Base-by-base conservation (phyloP, 331 rosid genomes). In the Arachis monticola region DNA sequence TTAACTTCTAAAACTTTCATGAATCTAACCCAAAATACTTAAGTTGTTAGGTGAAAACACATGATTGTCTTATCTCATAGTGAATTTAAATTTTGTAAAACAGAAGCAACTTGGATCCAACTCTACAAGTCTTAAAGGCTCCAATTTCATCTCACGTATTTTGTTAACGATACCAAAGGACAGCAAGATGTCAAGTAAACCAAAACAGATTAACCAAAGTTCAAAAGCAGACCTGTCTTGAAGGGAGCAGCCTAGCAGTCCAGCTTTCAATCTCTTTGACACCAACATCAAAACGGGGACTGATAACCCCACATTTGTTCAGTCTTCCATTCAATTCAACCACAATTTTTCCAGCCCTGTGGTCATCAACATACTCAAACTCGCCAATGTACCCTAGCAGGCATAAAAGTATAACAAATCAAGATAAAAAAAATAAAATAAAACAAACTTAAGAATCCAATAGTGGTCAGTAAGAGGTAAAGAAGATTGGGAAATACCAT, bases 191-290 rank as follows among this genome's bases (percentile, higher is more conserved):
- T 27, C 30, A 27, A 27, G 30, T 27, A 27, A 27, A 27, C 30
- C 1, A 27, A 27, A 27, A 51, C 12, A 1, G 48, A 58, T 38
- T 3, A 13, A 7, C 22, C 14, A 46, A 7, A 3, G 61, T 30
- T 64, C 58, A 51, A 14, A 10, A 6, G 27, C 82, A 13, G 6
- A 83, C 87, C 84, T 83, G 87, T 83, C 87, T 83, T 4, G 87
- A 83, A 17, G 87, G 87, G 22, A 83, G 84, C 6, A 83, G 72
- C 79, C 87, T 83, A 67, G 87, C 87, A 72, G 87, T 83, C 87
- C 87, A 83, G 9, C 84, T 79, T 48, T 83, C 87, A 6, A 83
- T 66, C 80, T 83, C 87, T 57, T 83, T 83, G 51, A 83, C 87
- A 79, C 87, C 87, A 2, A 83, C 84, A 61, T 83, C 87, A 41